A percentile compares a stretch with the other conserved stretches of the same genome.
phyloP scores from a whole-genome alignment of 2,329 filamentous ascomycete species.

The Penicillium sp. region DNA sequence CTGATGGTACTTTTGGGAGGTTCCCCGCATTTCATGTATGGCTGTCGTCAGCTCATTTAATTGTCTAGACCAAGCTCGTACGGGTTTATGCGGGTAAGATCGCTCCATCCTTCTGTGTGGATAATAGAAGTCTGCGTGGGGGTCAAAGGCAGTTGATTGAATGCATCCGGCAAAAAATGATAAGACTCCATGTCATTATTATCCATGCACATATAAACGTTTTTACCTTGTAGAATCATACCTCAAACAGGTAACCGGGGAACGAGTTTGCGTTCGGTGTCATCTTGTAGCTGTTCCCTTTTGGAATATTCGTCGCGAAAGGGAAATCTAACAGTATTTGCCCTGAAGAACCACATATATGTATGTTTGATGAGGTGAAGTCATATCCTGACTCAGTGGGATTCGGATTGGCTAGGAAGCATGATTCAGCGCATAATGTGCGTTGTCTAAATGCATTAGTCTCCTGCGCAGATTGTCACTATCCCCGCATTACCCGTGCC shows the following conservation, averaged over 20 bases:
- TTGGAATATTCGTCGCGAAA: no score
- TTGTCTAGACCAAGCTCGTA: not conserved
- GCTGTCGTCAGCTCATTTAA: not conserved
- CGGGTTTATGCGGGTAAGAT: not conserved
- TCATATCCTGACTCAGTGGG: not conserved
- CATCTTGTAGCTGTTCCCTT: not conserved
- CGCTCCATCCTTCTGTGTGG: not conserved
- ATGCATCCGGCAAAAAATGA: no score
- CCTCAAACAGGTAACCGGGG: not conserved
- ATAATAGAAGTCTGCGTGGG: not conserved
- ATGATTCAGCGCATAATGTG: constrained; percentile 1
- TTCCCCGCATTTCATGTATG: constrained; percentile 5
- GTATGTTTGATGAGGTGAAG: not conserved
- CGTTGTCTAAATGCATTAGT: not conserved
- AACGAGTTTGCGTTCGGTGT: not conserved
- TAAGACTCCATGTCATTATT: no score
- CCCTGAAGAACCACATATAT: not conserved
- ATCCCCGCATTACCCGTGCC: not conserved
- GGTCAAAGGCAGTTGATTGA: not conserved
- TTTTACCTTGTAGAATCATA: no score
- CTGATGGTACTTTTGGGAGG: not conserved
- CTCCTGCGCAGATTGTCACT: not conserved
- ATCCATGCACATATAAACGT: not conserved
- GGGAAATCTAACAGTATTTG: not conserved
- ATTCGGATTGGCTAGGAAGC: not conserved